Evolutionary conservation across 768 basidiomycete species (phyloP).

Genomic region (Kwoniella europaea): DNA sequence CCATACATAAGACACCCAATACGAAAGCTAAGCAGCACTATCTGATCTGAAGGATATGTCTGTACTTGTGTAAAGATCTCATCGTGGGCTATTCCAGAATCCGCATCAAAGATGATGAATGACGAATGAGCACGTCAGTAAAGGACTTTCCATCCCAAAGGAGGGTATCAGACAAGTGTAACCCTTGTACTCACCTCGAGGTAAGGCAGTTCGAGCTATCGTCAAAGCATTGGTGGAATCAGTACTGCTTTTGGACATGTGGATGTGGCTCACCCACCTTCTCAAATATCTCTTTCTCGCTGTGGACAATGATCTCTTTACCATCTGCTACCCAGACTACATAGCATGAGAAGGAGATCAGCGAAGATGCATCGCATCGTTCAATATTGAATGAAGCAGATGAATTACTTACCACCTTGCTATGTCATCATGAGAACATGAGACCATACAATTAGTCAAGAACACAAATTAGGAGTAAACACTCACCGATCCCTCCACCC

Average conservation of each 20-base stretch:
- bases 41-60: conserved; percentile 18
- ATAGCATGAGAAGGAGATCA: not conserved
- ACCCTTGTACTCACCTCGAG: conserved; percentile 26
- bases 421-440: not conserved
- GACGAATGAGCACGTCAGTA: conserved; percentile 15
- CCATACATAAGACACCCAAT: not conserved
- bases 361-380: not conserved
- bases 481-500: conserved; percentile 25
- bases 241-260: not conserved
- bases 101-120: not conserved
- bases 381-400: not conserved
- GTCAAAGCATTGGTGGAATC: conserved; percentile 2
- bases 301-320: conserved; percentile 44
- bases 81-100: conserved; percentile 29
- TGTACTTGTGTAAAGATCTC: conserved; percentile 41
- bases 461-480: not conserved
- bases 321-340: conserved; percentile 30
- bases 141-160: not conserved
- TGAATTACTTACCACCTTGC: conserved; percentile 3
- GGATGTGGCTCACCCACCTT: conserved; percentile 40
- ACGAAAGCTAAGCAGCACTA: not conserved
- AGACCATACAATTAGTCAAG: too few relatives aligned
- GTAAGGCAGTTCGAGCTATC: conserved; percentile 44
- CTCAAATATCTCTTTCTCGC: conserved; percentile 53
- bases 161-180: not conserved